These are phyloP conservation scores for Neurospora sp. DNA, from an alignment of 495 filamentous ascomycete genomes.

Conservation along the genomic window DNA sequence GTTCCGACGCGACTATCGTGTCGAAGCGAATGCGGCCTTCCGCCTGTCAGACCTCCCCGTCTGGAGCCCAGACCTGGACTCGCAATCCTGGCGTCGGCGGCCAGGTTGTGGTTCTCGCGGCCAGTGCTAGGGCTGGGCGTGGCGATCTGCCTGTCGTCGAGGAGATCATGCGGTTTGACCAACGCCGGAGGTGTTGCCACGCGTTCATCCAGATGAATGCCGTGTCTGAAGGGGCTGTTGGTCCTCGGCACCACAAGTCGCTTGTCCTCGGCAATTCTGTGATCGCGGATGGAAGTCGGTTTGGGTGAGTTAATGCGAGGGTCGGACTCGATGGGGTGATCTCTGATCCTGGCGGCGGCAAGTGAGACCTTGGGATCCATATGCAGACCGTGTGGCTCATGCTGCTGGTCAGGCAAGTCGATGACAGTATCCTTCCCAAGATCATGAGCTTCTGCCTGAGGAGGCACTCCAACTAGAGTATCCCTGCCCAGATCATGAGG, in stretches of 20 bases:
- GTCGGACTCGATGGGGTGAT: constrained; percentile 5
- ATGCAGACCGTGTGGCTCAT: neutral
- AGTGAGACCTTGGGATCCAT: neutral
- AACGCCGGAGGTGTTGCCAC: constrained; percentile 10
- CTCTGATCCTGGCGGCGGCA: neutral
- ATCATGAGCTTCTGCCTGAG: neutral
- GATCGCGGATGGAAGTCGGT: neutral
- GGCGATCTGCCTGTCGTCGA: constrained; percentile 5
- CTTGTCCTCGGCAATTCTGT: constrained; percentile 9
- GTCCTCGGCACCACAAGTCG: neutral
- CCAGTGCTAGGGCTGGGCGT: constrained; percentile 8
- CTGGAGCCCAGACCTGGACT: neutral
- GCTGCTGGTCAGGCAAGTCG: neutral
- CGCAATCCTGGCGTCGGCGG: constrained; percentile 6
- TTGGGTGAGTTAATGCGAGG: constrained; percentile 4
- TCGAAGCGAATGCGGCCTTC: neutral
- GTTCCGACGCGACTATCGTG: neutral
- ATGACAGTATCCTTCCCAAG: neutral
- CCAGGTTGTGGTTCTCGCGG: constrained; percentile 6
- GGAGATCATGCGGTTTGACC: constrained; percentile 2
- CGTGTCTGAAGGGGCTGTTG: neutral
- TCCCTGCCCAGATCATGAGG: neutral
- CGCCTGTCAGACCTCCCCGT: neutral
- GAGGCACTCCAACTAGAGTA: neutral
- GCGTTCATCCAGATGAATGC: constrained; percentile 7